These are phyloP conservation scores for Solanum arcanum DNA, from an alignment of 257 asterid genomes.

Conservation along the genomic window DNA sequence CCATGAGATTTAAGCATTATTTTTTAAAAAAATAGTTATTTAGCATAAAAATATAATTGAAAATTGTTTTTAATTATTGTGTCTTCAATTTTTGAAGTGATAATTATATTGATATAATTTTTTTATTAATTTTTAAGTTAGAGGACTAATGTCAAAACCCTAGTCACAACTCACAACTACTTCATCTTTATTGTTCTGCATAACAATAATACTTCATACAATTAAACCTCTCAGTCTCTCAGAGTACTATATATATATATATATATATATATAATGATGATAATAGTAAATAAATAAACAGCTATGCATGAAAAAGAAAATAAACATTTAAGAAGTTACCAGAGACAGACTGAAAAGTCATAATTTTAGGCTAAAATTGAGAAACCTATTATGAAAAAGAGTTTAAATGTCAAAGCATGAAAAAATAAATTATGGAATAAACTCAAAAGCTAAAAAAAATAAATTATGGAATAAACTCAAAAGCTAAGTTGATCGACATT, in stretches of 20 bases:
- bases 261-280: neutral
- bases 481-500: neutral
- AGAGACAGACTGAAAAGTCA: neutral
- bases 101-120: no score
- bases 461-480: neutral
- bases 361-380: neutral
- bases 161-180: constrained; percentile 2
- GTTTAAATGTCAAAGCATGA: no score
- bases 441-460: no score
- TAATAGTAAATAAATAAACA: neutral
- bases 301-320: neutral
- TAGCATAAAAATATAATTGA: no score
- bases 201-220: neutral
- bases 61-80: neutral
- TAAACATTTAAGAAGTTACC: neutral
- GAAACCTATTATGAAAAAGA: neutral
- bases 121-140: neutral
- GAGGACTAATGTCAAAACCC: neutral
- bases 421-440: neutral
- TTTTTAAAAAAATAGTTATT: no score
- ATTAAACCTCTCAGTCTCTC: neutral
- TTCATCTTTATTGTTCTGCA: neutral
- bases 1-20: no score
- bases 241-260: neutral
- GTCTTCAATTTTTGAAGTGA: no score